Conservation (phyloP, 2,329 filamentous ascomycete species). For the Hortaea sp. region DNA sequence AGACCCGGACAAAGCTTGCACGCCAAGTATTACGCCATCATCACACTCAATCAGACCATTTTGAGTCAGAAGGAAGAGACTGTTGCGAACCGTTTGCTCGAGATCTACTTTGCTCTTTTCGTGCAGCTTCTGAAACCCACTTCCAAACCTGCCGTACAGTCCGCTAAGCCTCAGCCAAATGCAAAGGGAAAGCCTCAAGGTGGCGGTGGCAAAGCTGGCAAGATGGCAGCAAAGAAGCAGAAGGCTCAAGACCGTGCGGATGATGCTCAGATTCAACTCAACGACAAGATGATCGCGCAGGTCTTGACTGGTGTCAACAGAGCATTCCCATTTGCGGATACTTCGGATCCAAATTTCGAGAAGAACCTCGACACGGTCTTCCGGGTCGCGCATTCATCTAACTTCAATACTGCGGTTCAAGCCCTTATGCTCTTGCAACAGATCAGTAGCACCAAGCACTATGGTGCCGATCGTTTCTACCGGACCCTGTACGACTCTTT, state of each 20-base stretch:
- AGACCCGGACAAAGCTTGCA: slow-evolving; percentile 77
- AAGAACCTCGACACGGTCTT: slow-evolving; percentile 90
- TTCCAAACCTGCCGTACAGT: slow-evolving; percentile 19
- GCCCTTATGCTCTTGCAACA: slow-evolving; percentile 93
- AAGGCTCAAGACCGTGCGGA: slow-evolving; percentile 30
- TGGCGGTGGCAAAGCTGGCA: slow-evolving; percentile 43
- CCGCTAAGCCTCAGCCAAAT: slow-evolving; percentile 5
- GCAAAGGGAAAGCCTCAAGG: slow-evolving; percentile 34
- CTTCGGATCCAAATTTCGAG: slow-evolving; percentile 70
- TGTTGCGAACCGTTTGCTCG: slow-evolving; percentile 68
- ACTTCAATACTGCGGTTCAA: slow-evolving; percentile 98
- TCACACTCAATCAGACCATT: slow-evolving; percentile 94
- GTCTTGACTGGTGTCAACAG: slow-evolving; percentile 92
- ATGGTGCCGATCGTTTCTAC: slow-evolving; percentile 85
- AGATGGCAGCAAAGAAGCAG: slow-evolving; percentile 40
- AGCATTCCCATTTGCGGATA: slow-evolving; percentile 82
- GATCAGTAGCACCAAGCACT: slow-evolving; percentile 67
- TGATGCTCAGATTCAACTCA: slow-evolving; percentile 49
- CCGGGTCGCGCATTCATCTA: slow-evolving; percentile 90
- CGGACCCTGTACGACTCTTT: slow-evolving; percentile 91
- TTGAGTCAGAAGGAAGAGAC: slow-evolving; percentile 73
- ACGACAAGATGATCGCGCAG: slow-evolving; percentile 85
- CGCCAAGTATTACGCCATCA: slow-evolving; percentile 90
- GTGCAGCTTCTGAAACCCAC: slow-evolving; percentile 64
- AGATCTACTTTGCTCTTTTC: slow-evolving; percentile 89